Evolutionary conservation across 116 monocot genomes (phyloP).

Genomic region (Phalaenopsis hybrid): DNA sequence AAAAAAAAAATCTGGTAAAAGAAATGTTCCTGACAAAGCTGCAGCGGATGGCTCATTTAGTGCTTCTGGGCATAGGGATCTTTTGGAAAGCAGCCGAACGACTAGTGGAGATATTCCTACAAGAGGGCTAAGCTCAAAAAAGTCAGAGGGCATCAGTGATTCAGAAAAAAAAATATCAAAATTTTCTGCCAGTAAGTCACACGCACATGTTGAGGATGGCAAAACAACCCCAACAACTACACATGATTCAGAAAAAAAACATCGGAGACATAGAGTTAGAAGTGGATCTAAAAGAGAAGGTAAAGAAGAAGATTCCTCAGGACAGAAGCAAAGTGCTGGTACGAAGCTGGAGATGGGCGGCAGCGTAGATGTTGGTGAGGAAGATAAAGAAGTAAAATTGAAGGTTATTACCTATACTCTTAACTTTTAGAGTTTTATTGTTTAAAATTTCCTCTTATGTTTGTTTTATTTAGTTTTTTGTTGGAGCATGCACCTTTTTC

Average conservation of each 20-base stretch:
- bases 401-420: constrained; percentile 23
- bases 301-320: constrained; percentile 7
- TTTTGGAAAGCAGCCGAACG: constrained; percentile 1
- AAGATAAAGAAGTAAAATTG: constrained; percentile 16
- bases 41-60: constrained; percentile 3
- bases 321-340: constrained; percentile 10
- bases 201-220: constrained; percentile 8
- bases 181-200: constrained; percentile 7
- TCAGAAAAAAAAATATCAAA: constrained; percentile 18
- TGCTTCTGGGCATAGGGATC: constrained; percentile 7
- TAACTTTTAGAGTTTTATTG: too few species aligned
- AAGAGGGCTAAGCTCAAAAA: constrained; percentile 6
- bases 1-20: constrained; percentile 10
- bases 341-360: constrained; percentile 12
- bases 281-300: constrained; percentile 13
- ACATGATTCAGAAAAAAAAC: constrained; percentile 13
- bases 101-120: constrained; percentile 1
- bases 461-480: constrained; percentile 1
- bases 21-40: constrained; percentile 3
- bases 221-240: constrained; percentile 5
- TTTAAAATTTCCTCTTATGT: not conserved
- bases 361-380: not conserved
- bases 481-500: not conserved
- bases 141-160: constrained; percentile 13
- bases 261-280: not conserved